Percentiles rank a stretch among this genome's conserved stretches.
These are phyloP conservation scores for Candida anutae DNA, from an alignment of 1,139 yeast species.

Conservation along the genomic window DNA sequence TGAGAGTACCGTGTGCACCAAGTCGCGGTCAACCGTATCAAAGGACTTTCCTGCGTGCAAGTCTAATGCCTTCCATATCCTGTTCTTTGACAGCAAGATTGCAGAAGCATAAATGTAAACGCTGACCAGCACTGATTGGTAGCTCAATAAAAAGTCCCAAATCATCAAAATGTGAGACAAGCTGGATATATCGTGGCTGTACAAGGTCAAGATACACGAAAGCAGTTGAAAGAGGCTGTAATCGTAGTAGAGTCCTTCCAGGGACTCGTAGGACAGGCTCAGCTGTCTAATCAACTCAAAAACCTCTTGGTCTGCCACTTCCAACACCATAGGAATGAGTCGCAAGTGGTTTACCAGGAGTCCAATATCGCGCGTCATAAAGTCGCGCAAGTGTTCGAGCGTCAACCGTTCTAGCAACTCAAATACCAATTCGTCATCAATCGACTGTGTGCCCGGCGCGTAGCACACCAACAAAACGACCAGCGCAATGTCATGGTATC, in stretches of 20 bases:
- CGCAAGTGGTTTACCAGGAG: conserved; percentile 59
- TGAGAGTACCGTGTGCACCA: conserved; percentile 34
- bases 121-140: conserved; percentile 32
- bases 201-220: conserved; percentile 70
- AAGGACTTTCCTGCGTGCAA: conserved; percentile 9
- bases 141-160: conserved; percentile 57
- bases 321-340: conserved; percentile 57
- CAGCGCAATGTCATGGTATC: conserved; percentile 82
- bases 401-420: conserved; percentile 51
- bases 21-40: conserved; percentile 29
- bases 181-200: conserved; percentile 61
- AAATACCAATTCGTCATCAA: conserved; percentile 31
- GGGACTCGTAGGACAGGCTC: conserved; percentile 17
- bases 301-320: conserved; percentile 42
- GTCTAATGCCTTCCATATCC: conserved; percentile 24
- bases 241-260: conserved; percentile 28
- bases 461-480: conserved; percentile 51
- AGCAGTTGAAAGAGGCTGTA: conserved; percentile 52
- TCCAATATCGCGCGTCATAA: conserved; percentile 65
- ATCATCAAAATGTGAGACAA: conserved; percentile 44
- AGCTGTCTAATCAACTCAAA: conserved; percentile 40
- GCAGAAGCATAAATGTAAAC: conserved; percentile 55
- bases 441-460: conserved; percentile 5
- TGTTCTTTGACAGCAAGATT: conserved; percentile 32
- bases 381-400: conserved; percentile 66